Conservation (phyloP, 805 yeast species). For the Kodamaea neixiangensis region DNA sequence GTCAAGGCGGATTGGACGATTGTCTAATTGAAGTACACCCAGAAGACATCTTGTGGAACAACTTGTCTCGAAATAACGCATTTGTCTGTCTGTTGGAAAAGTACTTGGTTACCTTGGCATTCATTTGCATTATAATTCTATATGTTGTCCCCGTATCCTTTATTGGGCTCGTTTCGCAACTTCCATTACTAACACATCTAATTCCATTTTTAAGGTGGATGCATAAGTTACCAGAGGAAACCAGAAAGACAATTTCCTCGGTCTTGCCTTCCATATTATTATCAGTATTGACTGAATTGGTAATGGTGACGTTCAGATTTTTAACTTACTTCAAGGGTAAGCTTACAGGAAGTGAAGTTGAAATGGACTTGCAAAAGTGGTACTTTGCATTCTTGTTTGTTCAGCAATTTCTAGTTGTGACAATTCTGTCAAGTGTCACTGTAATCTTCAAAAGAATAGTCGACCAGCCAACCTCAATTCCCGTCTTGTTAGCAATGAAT, state of each 20-base stretch:
- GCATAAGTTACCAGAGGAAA: constrained; percentile 51
- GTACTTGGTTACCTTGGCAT: constrained; percentile 45
- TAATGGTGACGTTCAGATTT: constrained; percentile 56
- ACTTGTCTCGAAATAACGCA: constrained; percentile 45
- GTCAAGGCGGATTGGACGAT: constrained; percentile 44
- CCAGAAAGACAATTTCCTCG: constrained; percentile 57
- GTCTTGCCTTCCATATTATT: constrained; percentile 69
- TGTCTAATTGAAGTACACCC: constrained; percentile 60
- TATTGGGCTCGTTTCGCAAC: constrained; percentile 73
- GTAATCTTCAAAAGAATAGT: constrained; percentile 61
- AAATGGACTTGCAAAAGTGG: constrained; percentile 75
- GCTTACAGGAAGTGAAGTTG: constrained; percentile 61
- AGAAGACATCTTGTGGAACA: constrained; percentile 71
- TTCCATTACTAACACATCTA: constrained; percentile 61
- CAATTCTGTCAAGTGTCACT: constrained; percentile 77
- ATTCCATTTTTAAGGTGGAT: constrained; percentile 64
- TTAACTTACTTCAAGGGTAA: constrained; percentile 58
- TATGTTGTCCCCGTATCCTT: constrained; percentile 88
- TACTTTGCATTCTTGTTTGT: constrained; percentile 76
- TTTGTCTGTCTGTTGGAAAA: constrained; percentile 39
- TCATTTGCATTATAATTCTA: constrained; percentile 49
- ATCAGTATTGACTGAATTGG: constrained; percentile 61
- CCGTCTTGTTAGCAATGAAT: constrained; percentile 70
- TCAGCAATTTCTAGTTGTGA: constrained; percentile 81
- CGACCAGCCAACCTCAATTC: constrained; percentile 71